These are phyloP conservation scores for Penicillium macrosclerotiorum DNA, from an alignment of 495 filamentous ascomycete species.

Conservation along the genomic window DNA sequence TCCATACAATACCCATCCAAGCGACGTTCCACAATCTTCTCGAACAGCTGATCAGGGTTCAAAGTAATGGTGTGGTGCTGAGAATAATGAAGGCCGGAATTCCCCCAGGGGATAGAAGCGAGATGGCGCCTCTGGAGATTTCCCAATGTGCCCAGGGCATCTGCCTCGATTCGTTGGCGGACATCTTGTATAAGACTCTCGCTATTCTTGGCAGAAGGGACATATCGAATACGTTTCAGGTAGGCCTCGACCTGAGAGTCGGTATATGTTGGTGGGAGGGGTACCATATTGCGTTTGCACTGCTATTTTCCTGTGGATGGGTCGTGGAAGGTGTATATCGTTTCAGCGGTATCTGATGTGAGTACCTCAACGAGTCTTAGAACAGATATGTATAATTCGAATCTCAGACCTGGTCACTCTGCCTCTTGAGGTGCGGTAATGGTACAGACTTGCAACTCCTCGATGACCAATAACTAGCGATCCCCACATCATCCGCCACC, in stretches of 20 bases:
- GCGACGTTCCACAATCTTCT: slow-evolving; percentile 63
- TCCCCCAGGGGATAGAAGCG: slow-evolving; percentile 68
- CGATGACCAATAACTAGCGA: slow-evolving; percentile 10
- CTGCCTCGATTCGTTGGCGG: slow-evolving; percentile 16
- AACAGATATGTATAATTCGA: too few relatives aligned
- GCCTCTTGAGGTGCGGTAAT: background rate
- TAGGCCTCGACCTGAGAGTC: slow-evolving; percentile 33
- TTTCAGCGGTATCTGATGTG: too few relatives aligned
- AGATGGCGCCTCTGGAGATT: slow-evolving; percentile 47
- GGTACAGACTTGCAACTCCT: background rate
- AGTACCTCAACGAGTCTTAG: too few relatives aligned
- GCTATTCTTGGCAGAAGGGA: slow-evolving; percentile 3
- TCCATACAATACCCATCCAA: slow-evolving; percentile 82
- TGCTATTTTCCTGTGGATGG: too few relatives aligned
- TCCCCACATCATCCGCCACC: background rate
- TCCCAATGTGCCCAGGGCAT: slow-evolving; percentile 25
- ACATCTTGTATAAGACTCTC: slow-evolving; percentile 18
- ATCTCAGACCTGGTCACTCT: background rate
- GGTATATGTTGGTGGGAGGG: slow-evolving; percentile 22
- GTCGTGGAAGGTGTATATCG: too few relatives aligned
- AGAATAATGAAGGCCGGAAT: slow-evolving; percentile 57
- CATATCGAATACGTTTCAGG: slow-evolving; percentile 32
- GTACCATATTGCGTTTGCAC: slow-evolving; percentile 15
- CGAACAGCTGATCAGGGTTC: slow-evolving; percentile 56
- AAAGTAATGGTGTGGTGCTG: slow-evolving; percentile 54